phyloP scores from a whole-genome alignment of 371 early-diverging fungal species.

The Apophysomyces sp. region DNA sequence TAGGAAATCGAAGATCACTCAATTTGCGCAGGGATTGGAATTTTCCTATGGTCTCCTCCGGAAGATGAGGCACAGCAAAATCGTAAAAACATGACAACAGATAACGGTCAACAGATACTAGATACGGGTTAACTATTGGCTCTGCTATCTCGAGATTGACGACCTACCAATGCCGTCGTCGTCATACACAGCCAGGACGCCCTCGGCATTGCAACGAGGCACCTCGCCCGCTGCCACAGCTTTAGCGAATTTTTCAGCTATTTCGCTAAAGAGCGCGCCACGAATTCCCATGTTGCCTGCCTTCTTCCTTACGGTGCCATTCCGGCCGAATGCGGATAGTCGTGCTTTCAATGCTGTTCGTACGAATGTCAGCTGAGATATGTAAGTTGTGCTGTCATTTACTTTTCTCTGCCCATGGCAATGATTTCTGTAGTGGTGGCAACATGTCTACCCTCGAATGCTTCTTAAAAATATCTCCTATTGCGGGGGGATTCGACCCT shows the following conservation, averaged over 20 bases:
- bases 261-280: conserved; percentile 14
- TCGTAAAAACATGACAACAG: conserved; percentile 32
- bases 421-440: not conserved
- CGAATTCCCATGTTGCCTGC: conserved; percentile 23
- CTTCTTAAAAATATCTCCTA: not conserved
- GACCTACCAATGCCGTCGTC: conserved; percentile 12
- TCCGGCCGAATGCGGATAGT: conserved; percentile 6
- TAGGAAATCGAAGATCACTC: conserved; percentile 75
- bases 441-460: not conserved
- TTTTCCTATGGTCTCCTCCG: conserved; percentile 25
- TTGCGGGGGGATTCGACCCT: not conserved
- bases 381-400: not conserved
- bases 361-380: not conserved
- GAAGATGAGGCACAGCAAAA: conserved; percentile 38
- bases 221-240: conserved; percentile 12
- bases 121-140: too few relatives aligned
- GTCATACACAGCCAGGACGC: not conserved
- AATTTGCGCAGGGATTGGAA: conserved; percentile 57
- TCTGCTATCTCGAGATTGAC: not conserved
- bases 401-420: not conserved
- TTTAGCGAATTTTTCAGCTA: conserved; percentile 18
- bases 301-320: conserved; percentile 17
- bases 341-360: not conserved
- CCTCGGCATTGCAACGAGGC: conserved; percentile 12
- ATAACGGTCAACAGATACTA: conserved; percentile 27